phyloP scores from a whole-genome alignment of 139 green algal genomes.

The Diplosphaera chodatii region DNA sequence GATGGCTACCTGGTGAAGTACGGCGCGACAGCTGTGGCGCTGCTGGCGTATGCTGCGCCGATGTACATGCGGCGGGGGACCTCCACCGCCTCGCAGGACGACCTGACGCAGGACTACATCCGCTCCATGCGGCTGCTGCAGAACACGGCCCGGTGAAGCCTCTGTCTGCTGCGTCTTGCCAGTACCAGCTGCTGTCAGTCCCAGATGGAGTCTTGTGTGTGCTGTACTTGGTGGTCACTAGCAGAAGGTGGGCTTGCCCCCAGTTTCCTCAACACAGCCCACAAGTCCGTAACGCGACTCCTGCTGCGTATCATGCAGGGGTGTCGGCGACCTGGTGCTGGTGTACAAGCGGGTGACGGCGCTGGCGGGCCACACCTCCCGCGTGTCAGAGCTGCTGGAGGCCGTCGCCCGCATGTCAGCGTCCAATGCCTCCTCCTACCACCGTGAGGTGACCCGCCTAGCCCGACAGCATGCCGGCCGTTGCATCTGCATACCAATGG shows the following conservation, averaged over 20 bases:
- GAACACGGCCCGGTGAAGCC: conserved; percentile 76
- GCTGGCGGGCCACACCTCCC: conserved; percentile 79
- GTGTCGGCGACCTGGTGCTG: conserved; percentile 89
- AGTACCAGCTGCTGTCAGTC: too few species aligned
- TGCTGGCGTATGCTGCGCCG: conserved; percentile 77
- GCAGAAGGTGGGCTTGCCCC: too few species aligned
- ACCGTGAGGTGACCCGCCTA: background rate
- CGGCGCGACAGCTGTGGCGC: conserved; percentile 67
- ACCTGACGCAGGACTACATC: conserved; percentile 70
- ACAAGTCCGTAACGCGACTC: too few species aligned
- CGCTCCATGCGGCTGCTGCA: conserved; percentile 75
- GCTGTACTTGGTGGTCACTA: too few species aligned
- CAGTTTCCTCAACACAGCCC: too few species aligned
- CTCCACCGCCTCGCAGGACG: conserved; percentile 3
- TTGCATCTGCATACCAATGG: too few species aligned
- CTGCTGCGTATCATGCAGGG: conserved; percentile 40
- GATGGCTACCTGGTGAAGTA: conserved; percentile 90
- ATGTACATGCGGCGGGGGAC: conserved; percentile 57
- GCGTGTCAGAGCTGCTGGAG: conserved; percentile 90
- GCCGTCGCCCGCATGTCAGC: conserved; percentile 31
- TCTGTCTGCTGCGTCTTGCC: too few species aligned
- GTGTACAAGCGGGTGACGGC: conserved; percentile 92
- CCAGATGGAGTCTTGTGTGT: too few species aligned
- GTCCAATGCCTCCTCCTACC: background rate
- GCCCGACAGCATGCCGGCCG: too few species aligned